Conservation (phyloP, 805 yeast genomes). For the Metschnikowia hibisci region DNA sequence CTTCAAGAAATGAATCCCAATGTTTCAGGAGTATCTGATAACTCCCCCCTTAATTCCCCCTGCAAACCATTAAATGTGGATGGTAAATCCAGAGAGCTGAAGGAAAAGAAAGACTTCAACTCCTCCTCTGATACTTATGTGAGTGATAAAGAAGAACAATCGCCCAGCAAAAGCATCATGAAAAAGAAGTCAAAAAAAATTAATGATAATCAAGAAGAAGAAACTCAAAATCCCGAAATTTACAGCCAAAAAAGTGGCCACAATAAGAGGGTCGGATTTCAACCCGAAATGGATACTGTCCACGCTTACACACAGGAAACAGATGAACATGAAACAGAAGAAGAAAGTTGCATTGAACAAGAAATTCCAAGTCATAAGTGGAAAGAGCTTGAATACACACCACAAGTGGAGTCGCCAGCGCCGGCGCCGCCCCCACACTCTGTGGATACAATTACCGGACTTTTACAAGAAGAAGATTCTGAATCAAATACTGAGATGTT, state of each 20-base stretch:
- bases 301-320: constrained; percentile 9
- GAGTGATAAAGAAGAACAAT: constrained; percentile 24
- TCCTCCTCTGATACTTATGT: constrained; percentile 42
- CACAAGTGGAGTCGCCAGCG: constrained; percentile 10
- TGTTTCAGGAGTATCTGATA: background rate
- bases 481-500: background rate
- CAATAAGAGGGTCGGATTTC: constrained; percentile 38
- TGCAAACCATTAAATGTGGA: constrained; percentile 29
- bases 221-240: background rate
- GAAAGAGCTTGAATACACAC: constrained; percentile 10
- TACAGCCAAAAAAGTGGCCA: constrained; percentile 23
- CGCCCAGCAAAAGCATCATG: constrained; percentile 41
- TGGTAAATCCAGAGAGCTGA: constrained; percentile 1
- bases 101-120: constrained; percentile 27
- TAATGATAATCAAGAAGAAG: constrained; percentile 6
- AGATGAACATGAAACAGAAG: background rate
- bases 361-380: constrained; percentile 10
- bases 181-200: constrained; percentile 14
- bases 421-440: constrained; percentile 20
- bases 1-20: constrained; percentile 24
- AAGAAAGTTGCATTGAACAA: background rate
- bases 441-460: constrained; percentile 17
- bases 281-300: constrained; percentile 13
- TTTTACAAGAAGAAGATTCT: constrained; percentile 2
- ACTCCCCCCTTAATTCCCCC: constrained; percentile 24